Conservation (phyloP, 148 eudicot species). For the Hydrangea macrophylla region DNA sequence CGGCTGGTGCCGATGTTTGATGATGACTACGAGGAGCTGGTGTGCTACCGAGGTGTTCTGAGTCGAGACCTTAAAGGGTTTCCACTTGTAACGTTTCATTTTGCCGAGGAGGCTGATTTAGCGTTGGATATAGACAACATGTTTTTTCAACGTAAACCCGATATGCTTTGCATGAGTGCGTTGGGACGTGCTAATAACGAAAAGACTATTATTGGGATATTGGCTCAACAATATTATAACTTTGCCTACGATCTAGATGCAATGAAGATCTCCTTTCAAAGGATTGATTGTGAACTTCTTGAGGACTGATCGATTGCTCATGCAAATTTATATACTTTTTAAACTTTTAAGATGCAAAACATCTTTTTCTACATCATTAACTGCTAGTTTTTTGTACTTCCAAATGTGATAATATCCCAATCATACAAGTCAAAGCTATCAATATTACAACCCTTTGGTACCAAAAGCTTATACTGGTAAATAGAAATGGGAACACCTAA, state of each 20-base stretch:
- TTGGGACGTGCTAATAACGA: background rate
- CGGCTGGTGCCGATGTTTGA: background rate
- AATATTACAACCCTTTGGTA: no score
- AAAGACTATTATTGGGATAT: background rate
- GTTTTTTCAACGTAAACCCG: background rate
- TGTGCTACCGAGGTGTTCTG: slow-evolving; percentile 25
- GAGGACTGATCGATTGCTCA: background rate
- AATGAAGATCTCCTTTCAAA: background rate
- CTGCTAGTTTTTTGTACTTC: no score
- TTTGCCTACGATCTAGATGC: slow-evolving; percentile 1
- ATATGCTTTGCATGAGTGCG: background rate
- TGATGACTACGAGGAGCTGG: background rate
- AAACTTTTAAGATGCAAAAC: no score
- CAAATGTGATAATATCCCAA: no score
- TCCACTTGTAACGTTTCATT: slow-evolving; percentile 20
- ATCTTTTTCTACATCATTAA: no score
- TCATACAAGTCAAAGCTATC: no score
- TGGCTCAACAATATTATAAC: slow-evolving; percentile 6
- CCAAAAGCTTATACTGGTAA: no score
- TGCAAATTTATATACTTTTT: no score
- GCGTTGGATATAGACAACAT: background rate
- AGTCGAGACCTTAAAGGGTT: slow-evolving; percentile 18
- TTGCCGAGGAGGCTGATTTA: background rate
- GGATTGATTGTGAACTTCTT: background rate
- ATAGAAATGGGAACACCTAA: no score